Base-by-base conservation (phyloP, 2,329 filamentous ascomycete genomes). In the Cladophialophora exuberans region DNA sequence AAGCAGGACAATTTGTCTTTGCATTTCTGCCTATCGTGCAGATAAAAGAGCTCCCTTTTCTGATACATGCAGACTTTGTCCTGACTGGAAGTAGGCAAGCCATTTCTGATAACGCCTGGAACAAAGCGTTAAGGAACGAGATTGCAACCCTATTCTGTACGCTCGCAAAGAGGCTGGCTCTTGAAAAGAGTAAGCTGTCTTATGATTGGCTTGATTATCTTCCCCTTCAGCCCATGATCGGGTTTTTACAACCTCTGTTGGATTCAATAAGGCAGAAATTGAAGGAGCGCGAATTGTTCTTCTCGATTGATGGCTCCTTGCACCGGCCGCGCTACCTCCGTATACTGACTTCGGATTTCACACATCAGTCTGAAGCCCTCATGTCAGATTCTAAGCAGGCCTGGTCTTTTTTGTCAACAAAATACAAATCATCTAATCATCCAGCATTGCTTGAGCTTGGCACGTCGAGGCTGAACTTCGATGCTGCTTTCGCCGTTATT, bases 11-110 rank as follows among this genome's bases (percentile, higher is more conserved):
- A 49, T 53, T 30, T 41, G 43, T 56, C 20, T 59, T 55, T 15
- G 56, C 56, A 5, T 59, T 39, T 49, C 39, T 59, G 43, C 56
- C 56, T 33, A 48, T 59, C 20, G 23, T 28, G 28, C 52, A 48
- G 36, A 43, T 56, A 36, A 23, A 15, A 17, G 25, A 59, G 38
- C 42, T 59, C 3, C 52, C 56, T 2, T 56, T 59, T 28, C 18
- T 59, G 35, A 44, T 59, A 48, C 31, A 59, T 17, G 56, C 46
- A 43, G 53, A 59, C 25, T 59, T 59, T 28, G 44, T 59, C n/a
- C 33, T 59, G 23, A 35, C 48, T 2, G 56, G 33, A 20, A 59
- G 43, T 35, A 48, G 56, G 20, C 52, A 59, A 52, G 35, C 41
- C 9, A 22, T 59, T 36, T 28, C 18, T 22, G 52, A 52, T 18